Conservation (phyloP, 1,284 basidiomycete species). For the Austroboletus olivaceoglutinosus region DNA sequence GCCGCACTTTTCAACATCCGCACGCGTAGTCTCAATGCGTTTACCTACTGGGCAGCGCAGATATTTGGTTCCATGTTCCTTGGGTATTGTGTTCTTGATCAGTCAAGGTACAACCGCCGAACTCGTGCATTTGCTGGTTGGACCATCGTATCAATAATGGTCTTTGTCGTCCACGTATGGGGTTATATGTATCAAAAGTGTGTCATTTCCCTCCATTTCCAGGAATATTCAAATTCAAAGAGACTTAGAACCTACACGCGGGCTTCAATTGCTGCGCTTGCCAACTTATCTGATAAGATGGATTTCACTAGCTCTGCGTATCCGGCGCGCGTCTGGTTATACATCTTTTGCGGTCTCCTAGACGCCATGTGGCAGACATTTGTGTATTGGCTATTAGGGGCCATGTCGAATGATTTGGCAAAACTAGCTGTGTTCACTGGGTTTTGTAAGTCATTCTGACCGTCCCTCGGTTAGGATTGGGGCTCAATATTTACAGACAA, state of each 20-base stretch:
- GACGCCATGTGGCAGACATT: slow-evolving; percentile 63
- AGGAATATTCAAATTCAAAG: slow-evolving; percentile 3
- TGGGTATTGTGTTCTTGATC: slow-evolving; percentile 32
- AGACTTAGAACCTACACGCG: slow-evolving; percentile 49
- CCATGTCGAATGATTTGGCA: slow-evolving; percentile 34
- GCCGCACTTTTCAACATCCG: slow-evolving; percentile 52
- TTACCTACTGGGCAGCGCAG: slow-evolving; percentile 41
- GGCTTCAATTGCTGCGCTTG: slow-evolving; percentile 23
- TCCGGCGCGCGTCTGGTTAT: slow-evolving; percentile 42
- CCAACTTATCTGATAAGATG: slow-evolving; percentile 31
- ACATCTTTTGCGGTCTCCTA: slow-evolving; percentile 44
- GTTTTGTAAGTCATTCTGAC: slow-evolving; percentile 24
- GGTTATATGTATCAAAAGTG: slow-evolving; percentile 54
- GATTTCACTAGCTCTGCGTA: slow-evolving; percentile 46
- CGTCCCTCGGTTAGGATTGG: background rate
- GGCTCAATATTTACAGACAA: slow-evolving; percentile 21
- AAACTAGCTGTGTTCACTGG: slow-evolving; percentile 34
- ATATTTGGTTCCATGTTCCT: slow-evolving; percentile 41
- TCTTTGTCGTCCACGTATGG: slow-evolving; percentile 53
- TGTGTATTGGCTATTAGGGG: slow-evolving; percentile 49
- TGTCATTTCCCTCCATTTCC: background rate
- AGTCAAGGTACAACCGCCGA: slow-evolving; percentile 39
- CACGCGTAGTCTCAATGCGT: slow-evolving; percentile 38
- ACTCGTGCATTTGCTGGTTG: slow-evolving; percentile 52
- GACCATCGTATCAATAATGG: slow-evolving; percentile 45